Percentiles rank a stretch among this genome's conserved stretches.
These are phyloP conservation scores for Toxoplasma gondii DNA, from an alignment of 169 alveolate species.

Conservation along the genomic window DNA sequence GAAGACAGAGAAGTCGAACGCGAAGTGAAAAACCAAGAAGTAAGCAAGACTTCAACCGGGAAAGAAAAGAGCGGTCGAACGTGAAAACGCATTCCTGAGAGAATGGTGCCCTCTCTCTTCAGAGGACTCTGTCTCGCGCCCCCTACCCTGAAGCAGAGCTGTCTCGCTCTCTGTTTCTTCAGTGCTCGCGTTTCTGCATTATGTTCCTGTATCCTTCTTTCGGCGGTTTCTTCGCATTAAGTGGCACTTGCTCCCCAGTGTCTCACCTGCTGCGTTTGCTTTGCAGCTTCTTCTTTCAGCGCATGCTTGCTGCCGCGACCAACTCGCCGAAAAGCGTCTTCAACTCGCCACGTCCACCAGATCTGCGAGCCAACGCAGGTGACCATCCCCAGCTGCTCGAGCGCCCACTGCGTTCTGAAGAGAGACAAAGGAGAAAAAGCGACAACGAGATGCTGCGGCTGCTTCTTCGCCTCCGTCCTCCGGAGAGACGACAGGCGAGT, in stretches of 20 bases:
- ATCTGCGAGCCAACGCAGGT: constrained; percentile 88
- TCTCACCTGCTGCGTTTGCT: constrained; percentile 64
- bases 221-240: not conserved
- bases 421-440: not conserved
- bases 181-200: too few species aligned
- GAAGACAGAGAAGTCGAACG: constrained; percentile 51
- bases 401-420: constrained; percentile 84
- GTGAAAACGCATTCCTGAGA: not conserved
- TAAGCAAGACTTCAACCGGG: not conserved
- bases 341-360: constrained; percentile 96
- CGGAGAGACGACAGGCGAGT: too few species aligned
- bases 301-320: constrained; percentile 94
- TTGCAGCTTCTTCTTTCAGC: constrained; percentile 84
- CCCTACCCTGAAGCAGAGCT: too few species aligned
- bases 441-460: too few species aligned
- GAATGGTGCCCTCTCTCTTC: not conserved
- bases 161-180: too few species aligned
- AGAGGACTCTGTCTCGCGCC: too few species aligned
- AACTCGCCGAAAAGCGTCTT: constrained; percentile 92
- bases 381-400: constrained; percentile 89
- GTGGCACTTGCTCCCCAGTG: too few species aligned
- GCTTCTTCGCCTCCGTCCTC: too few species aligned
- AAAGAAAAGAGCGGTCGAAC: not conserved
- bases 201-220: not conserved
- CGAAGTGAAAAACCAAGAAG: not conserved